phyloP scores from a whole-genome alignment of 768 basidiomycete genomes.

The Leccinum subgranulosum region DNA sequence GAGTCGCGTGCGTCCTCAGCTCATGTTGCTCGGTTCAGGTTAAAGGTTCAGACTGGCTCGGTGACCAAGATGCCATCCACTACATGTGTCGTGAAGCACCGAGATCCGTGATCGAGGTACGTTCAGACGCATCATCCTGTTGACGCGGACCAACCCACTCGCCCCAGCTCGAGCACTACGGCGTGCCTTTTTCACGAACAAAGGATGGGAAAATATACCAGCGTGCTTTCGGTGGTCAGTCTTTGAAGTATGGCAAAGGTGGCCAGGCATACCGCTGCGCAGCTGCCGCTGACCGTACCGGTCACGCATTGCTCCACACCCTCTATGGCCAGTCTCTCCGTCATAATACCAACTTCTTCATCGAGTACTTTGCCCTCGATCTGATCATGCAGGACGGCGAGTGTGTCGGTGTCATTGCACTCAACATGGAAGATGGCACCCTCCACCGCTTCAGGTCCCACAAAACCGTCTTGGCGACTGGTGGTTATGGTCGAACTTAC shows the following conservation, averaged over 20 bases:
- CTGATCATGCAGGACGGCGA: conserved; percentile 98
- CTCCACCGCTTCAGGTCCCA: conserved; percentile 97
- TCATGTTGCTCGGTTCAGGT: conserved; percentile 51
- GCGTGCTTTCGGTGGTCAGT: conserved; percentile 98
- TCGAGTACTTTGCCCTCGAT: conserved; percentile 99
- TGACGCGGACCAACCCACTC: neutral
- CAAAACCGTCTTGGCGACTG: conserved; percentile 97
- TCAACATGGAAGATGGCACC: conserved; percentile 99
- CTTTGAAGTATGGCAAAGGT: conserved; percentile 94
- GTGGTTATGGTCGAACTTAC: conserved; percentile 97
- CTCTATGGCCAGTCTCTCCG: conserved; percentile 98
- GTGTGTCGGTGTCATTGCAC: conserved; percentile 97
- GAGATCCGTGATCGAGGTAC: conserved; percentile 85
- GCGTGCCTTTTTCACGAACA: conserved; percentile 97
- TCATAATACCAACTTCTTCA: conserved; percentile 99
- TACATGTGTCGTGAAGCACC: conserved; percentile 99
- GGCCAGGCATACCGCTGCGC: conserved; percentile 99
- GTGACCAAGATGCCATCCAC: conserved; percentile 99
- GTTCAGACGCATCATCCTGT: conserved; percentile 5
- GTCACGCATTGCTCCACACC: conserved; percentile 97
- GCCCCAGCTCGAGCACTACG: conserved; percentile 91
- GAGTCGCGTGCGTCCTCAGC: conserved; percentile 4
- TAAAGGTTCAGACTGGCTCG: conserved; percentile 99
- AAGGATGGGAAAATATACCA: conserved; percentile 99
- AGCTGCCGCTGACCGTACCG: conserved; percentile 97